Evolutionary conservation across 176 grass and related monocot species (phyloP).

Genomic region (Areca catechu): DNA sequence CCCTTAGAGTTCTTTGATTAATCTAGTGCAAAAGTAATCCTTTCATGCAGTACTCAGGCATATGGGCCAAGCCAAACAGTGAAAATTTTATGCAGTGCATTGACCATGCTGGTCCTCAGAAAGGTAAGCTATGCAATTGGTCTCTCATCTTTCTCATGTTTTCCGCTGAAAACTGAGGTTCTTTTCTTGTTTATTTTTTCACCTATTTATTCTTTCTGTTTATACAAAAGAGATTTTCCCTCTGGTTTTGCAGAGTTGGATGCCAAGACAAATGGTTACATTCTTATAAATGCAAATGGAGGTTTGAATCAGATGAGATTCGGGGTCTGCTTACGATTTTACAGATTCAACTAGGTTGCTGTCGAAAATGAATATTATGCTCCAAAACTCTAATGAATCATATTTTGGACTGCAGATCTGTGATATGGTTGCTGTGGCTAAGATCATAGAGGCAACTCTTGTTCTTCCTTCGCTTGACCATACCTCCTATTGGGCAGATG

Average conservation of each 20-base stretch:
- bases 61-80: slow-evolving; percentile 67
- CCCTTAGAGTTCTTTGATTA: slow-evolving; percentile 4
- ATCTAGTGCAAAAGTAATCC: slow-evolving; percentile 19
- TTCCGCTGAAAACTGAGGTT: background rate
- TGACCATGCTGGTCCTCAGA: slow-evolving; percentile 50
- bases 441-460: slow-evolving; percentile 84
- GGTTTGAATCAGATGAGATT: slow-evolving; percentile 99
- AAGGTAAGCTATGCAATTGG: slow-evolving; percentile 39
- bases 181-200: slow-evolving; percentile 11
- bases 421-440: slow-evolving; percentile 97
- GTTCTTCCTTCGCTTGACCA: slow-evolving; percentile 98
- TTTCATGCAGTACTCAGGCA: slow-evolving; percentile 45
- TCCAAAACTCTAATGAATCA: slow-evolving; percentile 12
- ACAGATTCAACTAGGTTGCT: slow-evolving; percentile 19
- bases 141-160: background rate
- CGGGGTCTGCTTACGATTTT: slow-evolving; percentile 67
- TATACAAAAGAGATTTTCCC: background rate
- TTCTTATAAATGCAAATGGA: slow-evolving; percentile 97
- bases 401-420: slow-evolving; percentile 72
- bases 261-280: slow-evolving; percentile 69
- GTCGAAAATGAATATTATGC: background rate
- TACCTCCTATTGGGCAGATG: slow-evolving; percentile 98
- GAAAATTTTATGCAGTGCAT: slow-evolving; percentile 76
- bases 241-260: slow-evolving; percentile 58
- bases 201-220: slow-evolving; percentile 14